Evolutionary conservation across 2,329 filamentous ascomycete species (phyloP).

Genomic region (Peltaster fructicola): DNA sequence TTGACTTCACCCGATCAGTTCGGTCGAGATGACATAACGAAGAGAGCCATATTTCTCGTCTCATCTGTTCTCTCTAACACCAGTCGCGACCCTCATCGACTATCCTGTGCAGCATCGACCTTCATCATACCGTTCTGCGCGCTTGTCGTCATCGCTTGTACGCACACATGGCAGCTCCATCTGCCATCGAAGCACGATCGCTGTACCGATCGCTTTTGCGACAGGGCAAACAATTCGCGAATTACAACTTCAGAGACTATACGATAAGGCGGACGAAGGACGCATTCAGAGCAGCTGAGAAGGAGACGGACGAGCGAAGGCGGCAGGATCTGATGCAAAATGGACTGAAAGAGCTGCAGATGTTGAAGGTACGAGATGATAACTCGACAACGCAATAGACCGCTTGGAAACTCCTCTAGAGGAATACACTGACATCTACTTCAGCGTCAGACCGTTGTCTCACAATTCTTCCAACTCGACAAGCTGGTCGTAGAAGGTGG

Average conservation of each 20-base stretch:
- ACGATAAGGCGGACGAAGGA: slow-evolving; percentile 79
- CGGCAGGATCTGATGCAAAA: slow-evolving; percentile 82
- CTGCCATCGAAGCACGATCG: slow-evolving; percentile 15
- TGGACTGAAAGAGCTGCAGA: slow-evolving; percentile 69
- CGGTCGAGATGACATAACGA: too few relatives aligned
- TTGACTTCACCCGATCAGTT: too few relatives aligned
- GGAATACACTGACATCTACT: slow-evolving; percentile 19
- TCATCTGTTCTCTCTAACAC: too few relatives aligned
- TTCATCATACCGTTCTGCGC: too few relatives aligned
- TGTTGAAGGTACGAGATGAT: slow-evolving; percentile 58
- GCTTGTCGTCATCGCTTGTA: neutral
- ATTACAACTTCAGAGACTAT: slow-evolving; percentile 97
- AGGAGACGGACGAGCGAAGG: slow-evolving; percentile 52
- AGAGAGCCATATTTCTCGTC: too few relatives aligned
- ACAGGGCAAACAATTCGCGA: slow-evolving; percentile 69
- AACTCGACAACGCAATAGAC: neutral
- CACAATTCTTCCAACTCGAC: slow-evolving; percentile 87
- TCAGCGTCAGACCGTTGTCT: slow-evolving; percentile 86
- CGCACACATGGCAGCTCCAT: slow-evolving; percentile 7
- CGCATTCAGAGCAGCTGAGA: slow-evolving; percentile 67
- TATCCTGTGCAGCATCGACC: too few relatives aligned
- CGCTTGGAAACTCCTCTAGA: neutral
- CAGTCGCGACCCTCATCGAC: too few relatives aligned
- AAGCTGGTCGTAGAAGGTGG: slow-evolving; percentile 81
- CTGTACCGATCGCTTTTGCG: slow-evolving; percentile 75